Percentiles rank a stretch among this genome's conserved stretches.
Conservation (phyloP, 1,284 basidiomycete genomes). For the Chalciporus sp. region DNA sequence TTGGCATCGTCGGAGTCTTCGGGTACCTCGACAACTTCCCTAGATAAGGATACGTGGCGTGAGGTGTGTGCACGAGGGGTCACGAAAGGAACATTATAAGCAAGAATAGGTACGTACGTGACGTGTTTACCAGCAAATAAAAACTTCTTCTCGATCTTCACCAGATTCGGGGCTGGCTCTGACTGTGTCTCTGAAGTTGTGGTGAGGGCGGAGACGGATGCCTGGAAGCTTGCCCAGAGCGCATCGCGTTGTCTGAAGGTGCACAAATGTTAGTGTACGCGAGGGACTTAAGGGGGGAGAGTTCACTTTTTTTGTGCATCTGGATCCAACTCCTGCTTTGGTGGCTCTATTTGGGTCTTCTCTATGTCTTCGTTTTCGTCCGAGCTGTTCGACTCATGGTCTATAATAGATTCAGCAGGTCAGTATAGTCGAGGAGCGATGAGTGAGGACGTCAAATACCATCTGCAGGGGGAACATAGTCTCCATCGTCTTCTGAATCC, state of each 20-base stretch:
- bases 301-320: conserved; percentile 48
- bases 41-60: conserved; percentile 34
- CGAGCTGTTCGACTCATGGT: conserved; percentile 39
- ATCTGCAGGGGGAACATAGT: conserved; percentile 60
- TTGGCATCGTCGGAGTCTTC: conserved; percentile 73
- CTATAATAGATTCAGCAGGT: conserved; percentile 22
- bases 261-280: not conserved
- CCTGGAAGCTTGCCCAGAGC: conserved; percentile 65
- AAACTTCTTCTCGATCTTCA: conserved; percentile 70
- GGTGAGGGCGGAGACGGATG: conserved; percentile 42
- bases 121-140: conserved; percentile 75
- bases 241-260: conserved; percentile 41
- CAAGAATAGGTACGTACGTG: conserved; percentile 47
- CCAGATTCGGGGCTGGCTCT: conserved; percentile 37
- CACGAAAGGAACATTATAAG: not conserved
- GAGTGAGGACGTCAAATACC: conserved; percentile 20
- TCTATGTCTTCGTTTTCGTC: conserved; percentile 33
- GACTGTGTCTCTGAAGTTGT: conserved; percentile 9
- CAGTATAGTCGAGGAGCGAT: not conserved
- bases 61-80: conserved; percentile 16
- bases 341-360: conserved; percentile 13
- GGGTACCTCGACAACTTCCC: conserved; percentile 71
- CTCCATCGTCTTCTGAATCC: conserved; percentile 67
- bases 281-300: not conserved
- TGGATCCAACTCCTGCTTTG: conserved; percentile 33